phyloP scores from a whole-genome alignment of 2,329 filamentous ascomycete species.

The Scedosporium boydii region DNA sequence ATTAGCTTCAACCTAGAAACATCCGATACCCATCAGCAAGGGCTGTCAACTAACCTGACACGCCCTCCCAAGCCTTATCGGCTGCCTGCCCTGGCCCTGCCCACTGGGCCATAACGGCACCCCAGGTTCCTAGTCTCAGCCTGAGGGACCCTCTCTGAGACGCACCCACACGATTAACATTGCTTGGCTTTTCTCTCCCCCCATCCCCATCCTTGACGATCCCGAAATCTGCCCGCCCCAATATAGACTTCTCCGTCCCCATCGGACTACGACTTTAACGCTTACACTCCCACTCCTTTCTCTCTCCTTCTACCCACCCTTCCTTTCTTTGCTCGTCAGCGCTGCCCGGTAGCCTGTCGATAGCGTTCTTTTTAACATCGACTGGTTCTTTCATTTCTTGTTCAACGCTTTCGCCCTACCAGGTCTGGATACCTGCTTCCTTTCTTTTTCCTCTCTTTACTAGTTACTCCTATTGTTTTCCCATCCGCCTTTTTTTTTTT shows the following conservation, averaged over 20 bases:
- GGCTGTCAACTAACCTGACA: conserved; percentile 3
- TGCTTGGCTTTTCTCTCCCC: background rate
- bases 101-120: background rate
- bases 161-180: conserved; percentile 1
- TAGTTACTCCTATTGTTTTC: conserved; percentile 10
- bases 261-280: background rate
- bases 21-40: conserved; percentile 22
- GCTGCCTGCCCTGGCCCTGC: conserved; percentile 4
- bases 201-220: background rate
- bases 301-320: conserved; percentile 19
- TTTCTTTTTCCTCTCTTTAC: conserved; percentile 10
- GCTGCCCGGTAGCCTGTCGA: conserved; percentile 43
- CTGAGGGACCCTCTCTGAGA: conserved; percentile 2
- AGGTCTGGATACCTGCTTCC: conserved; percentile 43
- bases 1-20: conserved; percentile 24
- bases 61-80: background rate
- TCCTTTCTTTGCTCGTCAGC: conserved; percentile 26
- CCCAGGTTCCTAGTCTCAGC: background rate
- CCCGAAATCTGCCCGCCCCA: conserved; percentile 5
- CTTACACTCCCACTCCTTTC: conserved; percentile 12
- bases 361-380: conserved; percentile 37
- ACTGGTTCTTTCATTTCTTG: conserved; percentile 19
- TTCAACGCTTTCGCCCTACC: conserved; percentile 20
- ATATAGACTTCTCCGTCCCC: conserved; percentile 7
- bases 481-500: conserved; percentile 5